Evolutionary conservation across 1,284 basidiomycete genomes (phyloP).

Genomic region (Boletus mariae): DNA sequence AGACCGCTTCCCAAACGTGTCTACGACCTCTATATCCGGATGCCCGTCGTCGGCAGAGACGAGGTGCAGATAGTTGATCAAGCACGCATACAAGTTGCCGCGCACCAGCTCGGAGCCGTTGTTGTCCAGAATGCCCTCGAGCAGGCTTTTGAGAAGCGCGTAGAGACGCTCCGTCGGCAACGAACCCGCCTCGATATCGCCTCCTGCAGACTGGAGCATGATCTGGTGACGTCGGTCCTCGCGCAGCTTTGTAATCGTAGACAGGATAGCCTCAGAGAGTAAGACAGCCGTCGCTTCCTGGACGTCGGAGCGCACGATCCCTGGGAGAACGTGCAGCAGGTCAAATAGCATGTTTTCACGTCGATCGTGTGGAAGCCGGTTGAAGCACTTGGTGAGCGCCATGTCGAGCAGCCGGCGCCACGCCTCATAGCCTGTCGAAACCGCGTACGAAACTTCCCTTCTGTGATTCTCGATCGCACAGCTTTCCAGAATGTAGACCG

Average conservation of each 20-base stretch:
- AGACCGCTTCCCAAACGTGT: slow-evolving; percentile 27
- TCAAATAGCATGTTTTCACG: slow-evolving; percentile 88
- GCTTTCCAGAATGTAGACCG: slow-evolving; percentile 73
- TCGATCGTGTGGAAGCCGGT: slow-evolving; percentile 72
- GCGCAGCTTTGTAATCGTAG: slow-evolving; percentile 80
- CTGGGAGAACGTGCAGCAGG: slow-evolving; percentile 74
- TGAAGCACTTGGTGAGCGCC: slow-evolving; percentile 80
- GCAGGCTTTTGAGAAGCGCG: slow-evolving; percentile 68
- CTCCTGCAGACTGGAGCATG: slow-evolving; percentile 59
- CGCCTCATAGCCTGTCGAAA: slow-evolving; percentile 68
- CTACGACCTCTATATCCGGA: slow-evolving; percentile 20
- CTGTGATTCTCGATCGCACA: slow-evolving; percentile 86
- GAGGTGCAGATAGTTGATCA: slow-evolving; percentile 88
- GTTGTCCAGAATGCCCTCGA: slow-evolving; percentile 76
- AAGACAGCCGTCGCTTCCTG: slow-evolving; percentile 75
- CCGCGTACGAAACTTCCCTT: slow-evolving; percentile 72
- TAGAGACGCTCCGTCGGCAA: slow-evolving; percentile 80
- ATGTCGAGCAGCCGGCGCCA: slow-evolving; percentile 85
- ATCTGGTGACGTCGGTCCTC: slow-evolving; percentile 71
- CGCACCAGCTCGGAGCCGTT: slow-evolving; percentile 86
- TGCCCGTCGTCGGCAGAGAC: slow-evolving; percentile 36
- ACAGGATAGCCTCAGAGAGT: slow-evolving; percentile 78
- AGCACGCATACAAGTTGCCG: slow-evolving; percentile 92
- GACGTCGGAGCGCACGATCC: slow-evolving; percentile 56
- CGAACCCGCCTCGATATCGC: slow-evolving; percentile 59